Percentiles rank a stretch among this genome's conserved stretches.
phyloP scores from a whole-genome alignment of 805 yeast species.

The Priceomyces haplophilus region DNA sequence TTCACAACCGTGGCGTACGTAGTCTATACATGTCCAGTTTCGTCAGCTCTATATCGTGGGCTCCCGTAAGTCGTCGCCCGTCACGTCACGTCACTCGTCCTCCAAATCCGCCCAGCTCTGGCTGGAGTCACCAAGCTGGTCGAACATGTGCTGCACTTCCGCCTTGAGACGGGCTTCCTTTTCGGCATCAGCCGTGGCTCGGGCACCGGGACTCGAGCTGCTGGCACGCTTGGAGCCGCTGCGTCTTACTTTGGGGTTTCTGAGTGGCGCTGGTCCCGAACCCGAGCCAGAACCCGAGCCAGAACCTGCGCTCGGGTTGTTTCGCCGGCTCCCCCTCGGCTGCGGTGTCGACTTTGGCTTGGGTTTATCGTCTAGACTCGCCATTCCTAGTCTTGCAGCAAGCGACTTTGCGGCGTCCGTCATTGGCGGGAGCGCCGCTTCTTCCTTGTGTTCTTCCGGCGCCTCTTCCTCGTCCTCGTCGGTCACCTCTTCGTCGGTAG shows the following conservation, averaged over 20 bases:
- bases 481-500: constrained; percentile 7
- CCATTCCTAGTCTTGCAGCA: constrained; percentile 29
- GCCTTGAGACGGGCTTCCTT: constrained; percentile 20
- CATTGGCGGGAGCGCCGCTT: constrained; percentile 23
- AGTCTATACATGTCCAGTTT: background rate
- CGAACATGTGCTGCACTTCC: constrained; percentile 27
- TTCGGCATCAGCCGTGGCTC: constrained; percentile 2
- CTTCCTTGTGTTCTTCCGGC: constrained; percentile 11
- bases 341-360: background rate
- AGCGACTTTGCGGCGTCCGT: constrained; percentile 29
- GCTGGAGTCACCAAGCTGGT: constrained; percentile 24
- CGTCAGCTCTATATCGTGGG: background rate
- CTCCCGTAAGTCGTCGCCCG: too few relatives aligned
- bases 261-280: constrained; percentile 2
- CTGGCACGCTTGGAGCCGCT: background rate
- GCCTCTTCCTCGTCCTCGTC: constrained; percentile 5
- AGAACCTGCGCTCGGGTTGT: constrained; percentile 1
- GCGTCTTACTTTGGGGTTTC: background rate
- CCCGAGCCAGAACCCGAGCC: constrained; percentile 2
- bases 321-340: constrained; percentile 1
- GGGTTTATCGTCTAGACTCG: constrained; percentile 3
- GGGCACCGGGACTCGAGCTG: background rate
- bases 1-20: too few relatives aligned
- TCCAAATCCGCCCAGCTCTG: constrained; percentile 35
- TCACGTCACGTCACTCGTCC: constrained; percentile 14